A percentile compares a stretch with the other conserved stretches of the same genome.
These are phyloP conservation scores for Triangularia verruculosa DNA, from an alignment of 2,329 filamentous ascomycete genomes.

Conservation along the genomic window DNA sequence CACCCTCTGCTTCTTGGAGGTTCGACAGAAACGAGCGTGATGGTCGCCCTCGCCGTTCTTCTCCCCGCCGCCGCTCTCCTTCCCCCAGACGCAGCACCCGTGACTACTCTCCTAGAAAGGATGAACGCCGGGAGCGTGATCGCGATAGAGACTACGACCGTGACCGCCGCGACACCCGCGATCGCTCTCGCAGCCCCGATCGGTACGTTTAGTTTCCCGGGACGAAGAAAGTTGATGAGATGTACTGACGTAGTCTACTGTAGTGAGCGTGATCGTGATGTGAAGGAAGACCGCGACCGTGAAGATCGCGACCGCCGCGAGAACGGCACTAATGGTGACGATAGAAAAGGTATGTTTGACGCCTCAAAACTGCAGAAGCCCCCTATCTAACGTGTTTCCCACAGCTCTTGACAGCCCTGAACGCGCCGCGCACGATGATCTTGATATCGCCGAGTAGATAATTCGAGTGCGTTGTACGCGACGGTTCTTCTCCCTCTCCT, in stretches of 20 bases:
- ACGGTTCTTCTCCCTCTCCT: neutral
- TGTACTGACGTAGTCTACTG: slow-evolving; percentile 4
- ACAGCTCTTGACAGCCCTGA: slow-evolving; percentile 71
- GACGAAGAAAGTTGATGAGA: neutral
- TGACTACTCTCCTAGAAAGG: slow-evolving; percentile 84
- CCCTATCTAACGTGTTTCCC: slow-evolving; percentile 22
- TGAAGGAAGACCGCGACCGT: slow-evolving; percentile 57
- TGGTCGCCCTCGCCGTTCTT: slow-evolving; percentile 47
- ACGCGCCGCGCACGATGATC: slow-evolving; percentile 83
- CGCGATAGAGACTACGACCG: slow-evolving; percentile 73
- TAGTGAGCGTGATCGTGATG: slow-evolving; percentile 42
- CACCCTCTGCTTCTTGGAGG: slow-evolving; percentile 95
- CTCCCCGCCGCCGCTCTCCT: slow-evolving; percentile 66
- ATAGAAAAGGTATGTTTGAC: slow-evolving; percentile 72
- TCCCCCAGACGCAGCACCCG: slow-evolving; percentile 73
- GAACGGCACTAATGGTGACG: slow-evolving; percentile 77
- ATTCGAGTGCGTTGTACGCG: neutral
- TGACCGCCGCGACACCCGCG: slow-evolving; percentile 68
- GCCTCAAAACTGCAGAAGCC: slow-evolving; percentile 26
- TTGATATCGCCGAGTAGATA: slow-evolving; percentile 82
- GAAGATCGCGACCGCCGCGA: slow-evolving; percentile 74
- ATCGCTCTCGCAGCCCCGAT: slow-evolving; percentile 72
- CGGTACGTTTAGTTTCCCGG: slow-evolving; percentile 41
- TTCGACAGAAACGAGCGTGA: slow-evolving; percentile 64
- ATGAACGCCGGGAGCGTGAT: slow-evolving; percentile 78